These are phyloP conservation scores for Fennellomyces sp. DNA, from an alignment of 371 early-diverging fungal genomes.

Conservation along the genomic window DNA sequence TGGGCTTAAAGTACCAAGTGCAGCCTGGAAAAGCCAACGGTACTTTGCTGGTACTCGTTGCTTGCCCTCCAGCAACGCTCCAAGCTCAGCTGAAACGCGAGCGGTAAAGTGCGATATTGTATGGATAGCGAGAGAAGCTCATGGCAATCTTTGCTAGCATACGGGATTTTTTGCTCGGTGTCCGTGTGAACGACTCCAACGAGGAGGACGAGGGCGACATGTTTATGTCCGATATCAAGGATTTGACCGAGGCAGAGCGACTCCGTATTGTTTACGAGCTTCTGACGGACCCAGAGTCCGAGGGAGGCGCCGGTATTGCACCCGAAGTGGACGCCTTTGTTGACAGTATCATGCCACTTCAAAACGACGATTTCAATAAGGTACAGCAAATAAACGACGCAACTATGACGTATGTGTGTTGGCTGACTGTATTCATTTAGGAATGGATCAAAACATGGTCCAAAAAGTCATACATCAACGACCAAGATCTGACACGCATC, in stretches of 20 bases:
- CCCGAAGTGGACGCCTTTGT: conserved; percentile 58
- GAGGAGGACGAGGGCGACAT: conserved; percentile 27
- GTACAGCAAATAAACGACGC: conserved; percentile 33
- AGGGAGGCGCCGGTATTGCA: conserved; percentile 76
- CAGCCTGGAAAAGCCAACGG: conserved; percentile 36
- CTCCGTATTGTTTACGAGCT: conserved; percentile 75
- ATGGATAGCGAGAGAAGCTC: not conserved
- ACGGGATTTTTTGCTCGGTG: conserved; percentile 71
- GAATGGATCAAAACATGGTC: conserved; percentile 81
- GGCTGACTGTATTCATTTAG: conserved; percentile 26
- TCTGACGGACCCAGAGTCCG: conserved; percentile 62
- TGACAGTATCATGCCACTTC: conserved; percentile 77
- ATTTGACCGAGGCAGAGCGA: conserved; percentile 71
- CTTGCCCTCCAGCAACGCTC: conserved; percentile 27
- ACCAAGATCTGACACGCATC: conserved; percentile 67
- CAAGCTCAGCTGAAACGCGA: conserved; percentile 31
- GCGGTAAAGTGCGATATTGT: conserved; percentile 10
- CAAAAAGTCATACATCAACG: conserved; percentile 72
- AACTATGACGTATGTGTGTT: too few species aligned
- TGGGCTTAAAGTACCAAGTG: conserved; percentile 35
- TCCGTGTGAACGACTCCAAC: conserved; percentile 43
- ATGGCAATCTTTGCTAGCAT: conserved; percentile 31
- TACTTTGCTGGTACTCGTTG: conserved; percentile 30
- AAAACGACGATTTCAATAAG: conserved; percentile 76
- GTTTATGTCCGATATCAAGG: not conserved